A percentile compares a stretch with the other conserved stretches of the same genome.
These are phyloP conservation scores for Saccharomycopsis crataegensis DNA, from an alignment of 1,139 yeast species.

Conservation along the genomic window DNA sequence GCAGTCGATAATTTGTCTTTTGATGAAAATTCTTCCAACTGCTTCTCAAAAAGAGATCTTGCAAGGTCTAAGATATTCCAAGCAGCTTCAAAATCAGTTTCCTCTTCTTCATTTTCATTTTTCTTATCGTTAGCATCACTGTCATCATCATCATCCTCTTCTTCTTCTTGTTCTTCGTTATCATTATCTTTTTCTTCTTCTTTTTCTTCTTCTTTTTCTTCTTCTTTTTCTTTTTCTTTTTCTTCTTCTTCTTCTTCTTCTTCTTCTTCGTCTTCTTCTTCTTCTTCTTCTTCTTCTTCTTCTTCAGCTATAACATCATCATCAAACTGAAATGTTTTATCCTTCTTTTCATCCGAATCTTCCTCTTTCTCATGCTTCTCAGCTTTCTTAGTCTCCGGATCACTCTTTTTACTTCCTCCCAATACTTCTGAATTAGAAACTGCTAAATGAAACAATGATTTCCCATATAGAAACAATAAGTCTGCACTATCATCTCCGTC, in stretches of 20 bases:
- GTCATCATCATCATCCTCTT: conserved; percentile 28
- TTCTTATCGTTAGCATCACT: conserved; percentile 27
- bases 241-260: conserved; percentile 27
- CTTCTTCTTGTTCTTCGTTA: conserved; percentile 31
- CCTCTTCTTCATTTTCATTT: conserved; percentile 33
- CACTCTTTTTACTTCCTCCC: conserved; percentile 42
- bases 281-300: conserved; percentile 28
- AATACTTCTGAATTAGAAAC: conserved; percentile 72
- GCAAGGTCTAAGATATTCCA: conserved; percentile 82
- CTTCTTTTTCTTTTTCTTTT: conserved; percentile 29
- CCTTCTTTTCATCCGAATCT: conserved; percentile 11
- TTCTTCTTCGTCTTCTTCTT: conserved; percentile 24
- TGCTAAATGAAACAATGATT: conserved; percentile 72
- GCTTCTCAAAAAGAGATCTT: conserved; percentile 51
- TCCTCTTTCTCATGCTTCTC: conserved; percentile 23
- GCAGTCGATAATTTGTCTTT: conserved; percentile 14
- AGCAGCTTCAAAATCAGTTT: conserved; percentile 75
- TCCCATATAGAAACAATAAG: conserved; percentile 68
- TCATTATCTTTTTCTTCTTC: conserved; percentile 32
- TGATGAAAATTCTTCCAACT: conserved; percentile 29
- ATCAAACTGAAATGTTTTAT: conserved; percentile 47
- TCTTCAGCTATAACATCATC: conserved; percentile 37
- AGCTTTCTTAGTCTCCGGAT: conserved; percentile 25
- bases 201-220: conserved; percentile 28
- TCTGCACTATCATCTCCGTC: conserved; percentile 64